Conservation (phyloP, 108 stramenopile genomes). For the Cylindrotheca closterium region DNA sequence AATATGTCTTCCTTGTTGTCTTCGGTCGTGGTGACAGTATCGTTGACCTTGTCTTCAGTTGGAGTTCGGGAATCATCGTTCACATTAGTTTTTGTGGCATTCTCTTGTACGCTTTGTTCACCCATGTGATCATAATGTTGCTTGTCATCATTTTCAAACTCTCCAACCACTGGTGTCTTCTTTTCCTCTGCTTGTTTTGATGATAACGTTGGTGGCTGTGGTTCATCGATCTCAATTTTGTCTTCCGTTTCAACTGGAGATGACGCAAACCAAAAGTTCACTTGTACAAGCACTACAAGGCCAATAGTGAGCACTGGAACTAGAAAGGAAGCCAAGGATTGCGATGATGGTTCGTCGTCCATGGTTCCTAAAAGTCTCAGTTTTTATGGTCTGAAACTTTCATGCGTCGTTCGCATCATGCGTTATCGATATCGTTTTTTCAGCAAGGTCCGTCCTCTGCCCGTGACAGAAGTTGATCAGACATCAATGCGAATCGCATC, state of each 20-base stretch:
- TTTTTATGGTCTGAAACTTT: too few species aligned
- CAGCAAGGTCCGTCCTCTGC: too few species aligned
- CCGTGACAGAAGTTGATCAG: too few species aligned
- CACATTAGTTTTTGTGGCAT: neutral
- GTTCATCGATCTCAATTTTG: neutral
- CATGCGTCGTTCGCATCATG: too few species aligned
- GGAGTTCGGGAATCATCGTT: constrained; percentile 4
- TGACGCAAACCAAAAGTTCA: constrained; percentile 12
- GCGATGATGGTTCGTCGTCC: neutral
- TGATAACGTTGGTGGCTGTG: neutral
- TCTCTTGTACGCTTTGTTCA: neutral
- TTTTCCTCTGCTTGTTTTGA: neutral
- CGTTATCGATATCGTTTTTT: too few species aligned
- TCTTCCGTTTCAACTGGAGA: neutral
- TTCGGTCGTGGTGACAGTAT: neutral
- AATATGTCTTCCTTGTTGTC: constrained; percentile 1
- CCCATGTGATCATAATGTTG: neutral
- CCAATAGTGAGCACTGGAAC: constrained; percentile 17
- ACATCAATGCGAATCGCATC: too few species aligned
- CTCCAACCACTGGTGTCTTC: neutral
- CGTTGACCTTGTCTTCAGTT: neutral
- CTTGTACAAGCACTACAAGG: constrained; percentile 15
- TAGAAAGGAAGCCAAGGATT: constrained; percentile 2
- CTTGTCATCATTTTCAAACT: neutral
- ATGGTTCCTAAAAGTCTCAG: too few species aligned